Evolutionary conservation across 768 basidiomycete genomes (phyloP).

Genomic region (Phlegmacium glaucopus): DNA sequence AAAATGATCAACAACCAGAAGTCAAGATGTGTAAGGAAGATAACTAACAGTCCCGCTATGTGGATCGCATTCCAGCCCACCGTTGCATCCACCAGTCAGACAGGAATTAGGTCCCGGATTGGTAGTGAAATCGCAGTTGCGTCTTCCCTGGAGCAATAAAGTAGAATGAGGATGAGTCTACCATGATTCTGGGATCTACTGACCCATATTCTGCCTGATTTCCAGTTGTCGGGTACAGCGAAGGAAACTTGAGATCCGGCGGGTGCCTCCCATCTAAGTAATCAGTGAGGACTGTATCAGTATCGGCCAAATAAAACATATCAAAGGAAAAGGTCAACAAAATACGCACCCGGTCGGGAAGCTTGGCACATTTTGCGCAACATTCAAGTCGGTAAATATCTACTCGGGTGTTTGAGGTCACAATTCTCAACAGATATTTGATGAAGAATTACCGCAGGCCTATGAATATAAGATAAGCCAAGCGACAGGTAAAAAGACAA

Average conservation of each 20-base stretch:
- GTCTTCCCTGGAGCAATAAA: slow-evolving; percentile 43
- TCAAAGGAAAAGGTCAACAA: not conserved
- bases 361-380: slow-evolving; percentile 42
- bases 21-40: too few relatives aligned
- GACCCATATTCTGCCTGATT: slow-evolving; percentile 56
- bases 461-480: slow-evolving; percentile 9
- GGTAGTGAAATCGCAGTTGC: slow-evolving; percentile 57
- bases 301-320: too few relatives aligned
- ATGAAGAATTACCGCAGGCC: slow-evolving; percentile 33
- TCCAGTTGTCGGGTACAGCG: slow-evolving; percentile 62
- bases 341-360: slow-evolving; percentile 41
- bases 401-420: slow-evolving; percentile 15
- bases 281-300: not conserved
- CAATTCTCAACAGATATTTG: not conserved
- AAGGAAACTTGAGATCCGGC: slow-evolving; percentile 40
- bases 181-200: slow-evolving; percentile 1
- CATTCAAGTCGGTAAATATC: slow-evolving; percentile 60
- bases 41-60: slow-evolving; percentile 44
- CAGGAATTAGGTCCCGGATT: slow-evolving; percentile 59
- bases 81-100: slow-evolving; percentile 64
- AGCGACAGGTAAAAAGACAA: not conserved
- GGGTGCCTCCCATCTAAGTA: slow-evolving; percentile 37
- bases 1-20: slow-evolving; percentile 1
- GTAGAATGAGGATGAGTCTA: not conserved
- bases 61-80: slow-evolving; percentile 57